These are phyloP conservation scores for Heritiera littoralis DNA, from an alignment of 345 rosid genomes.

Conservation along the genomic window DNA sequence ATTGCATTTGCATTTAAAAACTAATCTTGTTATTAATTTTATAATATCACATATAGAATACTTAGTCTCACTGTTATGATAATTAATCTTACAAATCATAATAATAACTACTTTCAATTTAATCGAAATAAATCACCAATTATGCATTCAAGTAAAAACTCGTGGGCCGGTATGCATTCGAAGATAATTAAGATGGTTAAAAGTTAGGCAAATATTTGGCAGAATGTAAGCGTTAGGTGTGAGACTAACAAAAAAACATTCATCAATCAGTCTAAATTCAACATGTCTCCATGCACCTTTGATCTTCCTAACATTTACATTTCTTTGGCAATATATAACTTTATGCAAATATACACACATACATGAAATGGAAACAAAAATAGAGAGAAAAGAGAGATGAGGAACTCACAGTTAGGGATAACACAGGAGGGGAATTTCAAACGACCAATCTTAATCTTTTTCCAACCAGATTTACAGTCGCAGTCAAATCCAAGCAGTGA, in stretches of 20 bases:
- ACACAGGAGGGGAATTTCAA: conserved; percentile 37
- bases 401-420: conserved; percentile 50
- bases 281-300: neutral
- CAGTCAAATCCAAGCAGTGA: conserved; percentile 35
- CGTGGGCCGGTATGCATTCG: neutral
- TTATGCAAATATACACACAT: neutral
- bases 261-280: neutral
- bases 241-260: neutral
- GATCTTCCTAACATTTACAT: conserved; percentile 1
- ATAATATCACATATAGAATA: too few species aligned
- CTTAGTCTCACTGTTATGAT: too few species aligned
- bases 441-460: conserved; percentile 36
- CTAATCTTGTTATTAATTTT: too few species aligned
- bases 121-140: too few species aligned
- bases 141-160: too few species aligned
- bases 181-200: neutral
- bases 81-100: too few species aligned
- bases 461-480: conserved; percentile 52
- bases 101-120: too few species aligned
- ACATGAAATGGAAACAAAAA: neutral
- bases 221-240: neutral
- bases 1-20: too few species aligned
- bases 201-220: neutral
- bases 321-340: neutral
- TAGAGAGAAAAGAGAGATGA: neutral